Evolutionary conservation across 1,284 basidiomycete species (phyloP).

Genomic region (Cutaneotrichosporon sp.): DNA sequence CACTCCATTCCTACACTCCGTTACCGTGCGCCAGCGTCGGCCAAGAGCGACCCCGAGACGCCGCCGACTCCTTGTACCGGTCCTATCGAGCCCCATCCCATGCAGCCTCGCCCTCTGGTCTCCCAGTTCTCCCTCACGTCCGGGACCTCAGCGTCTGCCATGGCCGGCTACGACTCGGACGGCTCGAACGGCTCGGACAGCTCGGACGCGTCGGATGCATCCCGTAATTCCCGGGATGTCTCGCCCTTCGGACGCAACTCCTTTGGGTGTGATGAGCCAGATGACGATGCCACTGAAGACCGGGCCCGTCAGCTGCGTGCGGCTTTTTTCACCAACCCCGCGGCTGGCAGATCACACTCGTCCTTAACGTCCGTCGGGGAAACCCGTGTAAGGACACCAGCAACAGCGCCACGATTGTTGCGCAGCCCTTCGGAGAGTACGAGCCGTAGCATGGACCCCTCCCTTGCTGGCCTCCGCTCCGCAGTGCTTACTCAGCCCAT

Average conservation of each 20-base stretch:
- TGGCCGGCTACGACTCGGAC: slow-evolving; percentile 1
- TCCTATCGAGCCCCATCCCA: too few species aligned
- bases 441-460: not conserved
- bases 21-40: not conserved
- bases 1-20: not conserved
- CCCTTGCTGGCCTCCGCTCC: not conserved
- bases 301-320: not conserved
- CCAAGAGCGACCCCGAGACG: too few species aligned
- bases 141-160: not conserved
- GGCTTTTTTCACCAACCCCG: not conserved
- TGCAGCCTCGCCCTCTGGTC: not conserved
- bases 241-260: slow-evolving; percentile 4
- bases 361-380: not conserved
- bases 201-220: not conserved
- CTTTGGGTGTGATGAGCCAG: slow-evolving; percentile 1
- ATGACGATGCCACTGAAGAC: not conserved
- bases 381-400: not conserved
- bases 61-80: too few species aligned
- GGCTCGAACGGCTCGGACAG: not conserved
- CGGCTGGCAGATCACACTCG: not conserved
- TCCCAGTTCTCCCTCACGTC: slow-evolving; percentile 1
- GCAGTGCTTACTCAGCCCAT: slow-evolving; percentile 1
- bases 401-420: not conserved
- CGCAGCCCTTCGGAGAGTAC: not conserved
- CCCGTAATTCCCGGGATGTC: not conserved